Percentiles rank a stretch among this genome's conserved stretches.
Conservation (phyloP, 2,329 filamentous ascomycete species). For the Periglandula ipomoeae region DNA sequence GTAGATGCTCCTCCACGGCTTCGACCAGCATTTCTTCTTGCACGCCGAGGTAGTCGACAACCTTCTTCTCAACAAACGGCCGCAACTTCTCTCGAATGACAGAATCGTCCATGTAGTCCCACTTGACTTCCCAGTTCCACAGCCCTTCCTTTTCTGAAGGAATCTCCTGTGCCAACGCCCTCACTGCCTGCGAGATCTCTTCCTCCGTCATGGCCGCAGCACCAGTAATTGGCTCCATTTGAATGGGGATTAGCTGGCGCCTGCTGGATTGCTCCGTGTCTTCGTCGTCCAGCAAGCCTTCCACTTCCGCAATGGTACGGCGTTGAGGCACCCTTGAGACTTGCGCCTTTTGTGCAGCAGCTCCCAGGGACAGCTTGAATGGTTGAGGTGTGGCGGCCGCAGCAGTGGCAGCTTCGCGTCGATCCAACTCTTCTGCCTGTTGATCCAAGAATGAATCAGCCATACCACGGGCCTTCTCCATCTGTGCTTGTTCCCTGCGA, state of each 20-base stretch:
- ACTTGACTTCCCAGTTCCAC: slow-evolving; percentile 89
- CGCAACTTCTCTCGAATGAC: slow-evolving; percentile 78
- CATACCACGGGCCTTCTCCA: slow-evolving; percentile 72
- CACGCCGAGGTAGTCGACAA: slow-evolving; percentile 91
- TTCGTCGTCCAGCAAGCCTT: slow-evolving; percentile 90
- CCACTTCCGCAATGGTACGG: slow-evolving; percentile 85
- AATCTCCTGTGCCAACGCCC: slow-evolving; percentile 80
- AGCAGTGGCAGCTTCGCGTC: slow-evolving; percentile 29
- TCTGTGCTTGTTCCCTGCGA: slow-evolving; percentile 58
- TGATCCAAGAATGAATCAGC: slow-evolving; percentile 85
- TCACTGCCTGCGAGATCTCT: slow-evolving; percentile 73
- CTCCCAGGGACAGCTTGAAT: slow-evolving; percentile 89
- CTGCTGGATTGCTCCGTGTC: slow-evolving; percentile 66
- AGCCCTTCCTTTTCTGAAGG: slow-evolving; percentile 77
- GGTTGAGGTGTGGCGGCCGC: slow-evolving; percentile 48
- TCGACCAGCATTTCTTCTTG: slow-evolving; percentile 95
- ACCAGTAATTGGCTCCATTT: slow-evolving; percentile 62
- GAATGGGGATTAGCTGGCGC: slow-evolving; percentile 72
- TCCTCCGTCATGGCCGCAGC: slow-evolving; percentile 66
- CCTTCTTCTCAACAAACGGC: slow-evolving; percentile 96
- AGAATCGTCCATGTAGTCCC: slow-evolving; percentile 78
- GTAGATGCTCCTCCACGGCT: slow-evolving; percentile 79
- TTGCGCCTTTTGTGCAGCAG: slow-evolving; percentile 66
- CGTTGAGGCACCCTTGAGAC: slow-evolving; percentile 49
- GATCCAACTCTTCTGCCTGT: slow-evolving; percentile 68